Conservation (phyloP, 192 early-diverging fungal genomes). For the Coemansia javaensis region DNA sequence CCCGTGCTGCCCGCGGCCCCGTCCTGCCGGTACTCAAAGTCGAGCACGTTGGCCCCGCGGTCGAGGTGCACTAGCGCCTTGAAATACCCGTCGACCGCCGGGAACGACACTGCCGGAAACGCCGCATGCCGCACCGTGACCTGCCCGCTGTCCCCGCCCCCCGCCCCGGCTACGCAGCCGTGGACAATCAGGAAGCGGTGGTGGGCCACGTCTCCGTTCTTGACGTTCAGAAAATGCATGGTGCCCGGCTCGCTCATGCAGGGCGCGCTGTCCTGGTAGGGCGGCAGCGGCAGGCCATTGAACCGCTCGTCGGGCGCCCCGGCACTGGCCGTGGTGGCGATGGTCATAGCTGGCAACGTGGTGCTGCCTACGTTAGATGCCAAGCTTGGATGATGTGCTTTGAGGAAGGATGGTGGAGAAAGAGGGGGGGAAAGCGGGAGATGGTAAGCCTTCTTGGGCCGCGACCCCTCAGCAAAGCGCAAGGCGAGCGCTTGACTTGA, state of each 20-base stretch:
- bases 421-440: too few relatives aligned
- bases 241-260: background rate
- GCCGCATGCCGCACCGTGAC: constrained; percentile 29
- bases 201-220: constrained; percentile 35
- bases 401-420: too few relatives aligned
- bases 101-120: constrained; percentile 53
- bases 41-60: constrained; percentile 50
- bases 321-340: too few relatives aligned
- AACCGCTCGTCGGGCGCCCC: too few relatives aligned
- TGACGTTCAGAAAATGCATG: constrained; percentile 35
- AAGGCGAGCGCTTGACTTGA: too few relatives aligned
- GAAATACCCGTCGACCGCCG: constrained; percentile 54
- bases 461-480: too few relatives aligned
- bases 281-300: constrained; percentile 19
- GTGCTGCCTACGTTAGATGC: too few relatives aligned
- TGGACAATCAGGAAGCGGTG: constrained; percentile 47
- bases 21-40: constrained; percentile 39
- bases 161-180: constrained; percentile 25
- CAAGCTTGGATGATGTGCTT: too few relatives aligned
- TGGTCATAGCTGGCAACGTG: too few relatives aligned
- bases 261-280: constrained; percentile 8
- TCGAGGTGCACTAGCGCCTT: constrained; percentile 55
- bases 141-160: constrained; percentile 13
- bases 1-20: constrained; percentile 2
- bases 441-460: too few relatives aligned